A percentile compares a stretch with the other conserved stretches of the same genome.
Evolutionary conservation across 805 yeast species (phyloP).

Genomic region (Wilhelminamyces savonicus): DNA sequence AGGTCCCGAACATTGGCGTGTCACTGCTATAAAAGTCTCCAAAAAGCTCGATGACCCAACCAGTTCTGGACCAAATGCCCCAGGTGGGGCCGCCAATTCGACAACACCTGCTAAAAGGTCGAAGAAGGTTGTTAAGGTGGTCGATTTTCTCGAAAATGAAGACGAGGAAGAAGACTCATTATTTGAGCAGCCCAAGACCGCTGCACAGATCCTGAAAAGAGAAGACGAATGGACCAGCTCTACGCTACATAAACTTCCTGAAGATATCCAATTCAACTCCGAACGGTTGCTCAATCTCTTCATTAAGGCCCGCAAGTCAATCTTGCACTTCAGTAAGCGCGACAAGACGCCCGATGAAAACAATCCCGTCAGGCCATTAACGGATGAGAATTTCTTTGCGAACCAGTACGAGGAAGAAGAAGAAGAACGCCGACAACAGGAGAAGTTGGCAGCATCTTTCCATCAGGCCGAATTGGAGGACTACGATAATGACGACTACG

Average conservation of each 20-base stretch:
- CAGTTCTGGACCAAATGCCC: too few species aligned
- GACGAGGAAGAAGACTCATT: constrained; percentile 26
- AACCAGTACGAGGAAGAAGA: constrained; percentile 44
- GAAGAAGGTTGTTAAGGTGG: constrained; percentile 15
- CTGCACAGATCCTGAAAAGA: too few species aligned
- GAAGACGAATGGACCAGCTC: too few species aligned
- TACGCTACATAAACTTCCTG: constrained; percentile 43
- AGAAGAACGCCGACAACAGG: constrained; percentile 29
- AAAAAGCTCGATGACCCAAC: constrained; percentile 16
- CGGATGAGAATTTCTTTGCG: constrained; percentile 74
- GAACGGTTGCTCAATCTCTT: constrained; percentile 61
- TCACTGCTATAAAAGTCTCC: constrained; percentile 49
- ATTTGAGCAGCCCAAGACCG: constrained; percentile 27
- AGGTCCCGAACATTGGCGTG: constrained; percentile 91
- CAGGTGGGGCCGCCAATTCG: constrained; percentile 1
- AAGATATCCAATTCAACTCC: constrained; percentile 68
- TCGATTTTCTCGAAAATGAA: constrained; percentile 28
- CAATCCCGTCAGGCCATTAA: constrained; percentile 33
- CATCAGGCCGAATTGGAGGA: constrained; percentile 39
- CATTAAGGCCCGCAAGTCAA: constrained; percentile 52
- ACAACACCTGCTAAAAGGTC: constrained; percentile 9
- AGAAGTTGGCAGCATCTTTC: constrained; percentile 27
- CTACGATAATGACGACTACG: constrained; percentile 29
- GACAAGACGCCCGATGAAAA: constrained; percentile 11
- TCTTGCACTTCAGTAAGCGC: constrained; percentile 17